Evolutionary conservation across 495 filamentous ascomycete species (phyloP).

Genomic region (Xylaria sp.): DNA sequence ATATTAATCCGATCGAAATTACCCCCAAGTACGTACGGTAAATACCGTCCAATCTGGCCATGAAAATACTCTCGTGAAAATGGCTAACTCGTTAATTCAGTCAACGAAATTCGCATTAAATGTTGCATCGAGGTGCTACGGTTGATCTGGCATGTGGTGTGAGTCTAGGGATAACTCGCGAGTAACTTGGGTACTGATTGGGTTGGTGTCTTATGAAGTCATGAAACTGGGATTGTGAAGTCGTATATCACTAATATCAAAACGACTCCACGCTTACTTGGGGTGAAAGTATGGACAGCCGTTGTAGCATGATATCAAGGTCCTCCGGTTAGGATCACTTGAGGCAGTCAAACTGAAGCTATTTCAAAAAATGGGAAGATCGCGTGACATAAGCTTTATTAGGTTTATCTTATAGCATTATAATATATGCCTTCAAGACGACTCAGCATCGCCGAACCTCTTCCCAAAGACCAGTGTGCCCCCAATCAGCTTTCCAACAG

Average conservation of each 20-base stretch:
- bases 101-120: neutral
- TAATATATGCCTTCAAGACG: neutral
- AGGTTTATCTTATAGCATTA: neutral
- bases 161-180: neutral
- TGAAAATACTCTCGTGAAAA: neutral
- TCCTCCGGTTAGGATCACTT: neutral
- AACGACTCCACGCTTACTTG: neutral
- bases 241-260: neutral
- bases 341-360: neutral
- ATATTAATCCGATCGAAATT: neutral
- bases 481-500: constrained; percentile 46
- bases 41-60: neutral
- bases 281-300: neutral
- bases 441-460: constrained; percentile 38
- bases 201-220: neutral
- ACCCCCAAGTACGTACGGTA: neutral
- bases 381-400: neutral
- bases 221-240: neutral
- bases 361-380: neutral
- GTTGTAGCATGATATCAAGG: neutral
- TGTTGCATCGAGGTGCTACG: neutral
- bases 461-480: constrained; percentile 49
- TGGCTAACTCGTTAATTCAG: neutral
- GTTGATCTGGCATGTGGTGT: neutral
- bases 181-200: neutral